Evolutionary conservation across 306 rosid genomes (phyloP).

Genomic region (Quercus suber): DNA sequence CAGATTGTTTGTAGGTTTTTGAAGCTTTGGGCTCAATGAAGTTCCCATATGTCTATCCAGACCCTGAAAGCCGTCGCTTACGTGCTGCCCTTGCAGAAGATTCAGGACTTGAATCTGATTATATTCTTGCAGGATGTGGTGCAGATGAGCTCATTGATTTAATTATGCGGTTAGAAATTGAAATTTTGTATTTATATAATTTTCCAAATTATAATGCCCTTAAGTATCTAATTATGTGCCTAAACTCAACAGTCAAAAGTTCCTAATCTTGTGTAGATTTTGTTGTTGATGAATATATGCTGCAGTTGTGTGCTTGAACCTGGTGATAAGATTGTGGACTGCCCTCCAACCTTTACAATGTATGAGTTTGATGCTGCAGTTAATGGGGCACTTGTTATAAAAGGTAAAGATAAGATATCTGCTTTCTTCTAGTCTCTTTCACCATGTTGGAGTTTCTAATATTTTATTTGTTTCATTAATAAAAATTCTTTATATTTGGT

Average conservation of each 20-base stretch:
- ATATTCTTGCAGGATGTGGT: slow-evolving; percentile 92
- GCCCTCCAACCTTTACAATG: slow-evolving; percentile 98
- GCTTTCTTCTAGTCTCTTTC: not conserved
- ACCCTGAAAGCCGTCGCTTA: slow-evolving; percentile 82
- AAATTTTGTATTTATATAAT: not conserved
- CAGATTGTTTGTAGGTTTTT: slow-evolving; percentile 54
- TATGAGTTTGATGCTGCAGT: slow-evolving; percentile 88
- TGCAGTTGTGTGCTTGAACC: slow-evolving; percentile 90
- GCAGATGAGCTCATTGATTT: slow-evolving; percentile 96
- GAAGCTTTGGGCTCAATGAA: slow-evolving; percentile 76
- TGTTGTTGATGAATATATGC: slow-evolving; percentile 1
- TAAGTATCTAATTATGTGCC: too few relatives aligned
- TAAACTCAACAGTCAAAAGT: accelerated
- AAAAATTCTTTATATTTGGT: not conserved
- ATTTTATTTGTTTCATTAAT: not conserved
- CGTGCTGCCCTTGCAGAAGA: slow-evolving; percentile 85
- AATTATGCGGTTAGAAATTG: slow-evolving; percentile 73
- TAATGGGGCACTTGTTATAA: slow-evolving; percentile 51
- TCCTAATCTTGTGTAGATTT: too few relatives aligned
- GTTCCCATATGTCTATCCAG: slow-evolving; percentile 91
- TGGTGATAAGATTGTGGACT: slow-evolving; percentile 94
- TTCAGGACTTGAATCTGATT: slow-evolving; percentile 83
- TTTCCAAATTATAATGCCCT: too few relatives aligned
- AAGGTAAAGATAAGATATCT: slow-evolving; percentile 46
- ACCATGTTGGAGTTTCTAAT: not conserved